A percentile compares a stretch with the other conserved stretches of the same genome.
Conservation (phyloP, 345 rosid genomes). For the Hibiscus syriacus region DNA sequence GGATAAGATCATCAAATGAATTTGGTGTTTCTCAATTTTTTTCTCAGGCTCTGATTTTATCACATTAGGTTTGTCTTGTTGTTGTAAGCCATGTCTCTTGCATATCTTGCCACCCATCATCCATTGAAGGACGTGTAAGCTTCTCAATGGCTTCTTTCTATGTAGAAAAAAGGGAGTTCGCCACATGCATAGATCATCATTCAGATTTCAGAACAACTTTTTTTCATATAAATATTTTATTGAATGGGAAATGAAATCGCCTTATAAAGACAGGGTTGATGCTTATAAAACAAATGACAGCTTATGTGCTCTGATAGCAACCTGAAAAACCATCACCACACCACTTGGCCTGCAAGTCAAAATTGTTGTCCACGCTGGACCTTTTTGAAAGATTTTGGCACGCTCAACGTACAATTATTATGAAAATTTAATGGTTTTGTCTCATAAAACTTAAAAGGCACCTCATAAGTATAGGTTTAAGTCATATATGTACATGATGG, state of each 20-base stretch:
- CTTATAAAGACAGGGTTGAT: conserved; percentile 18
- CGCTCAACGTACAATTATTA: no score
- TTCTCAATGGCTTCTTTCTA: not conserved
- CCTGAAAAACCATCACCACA: conserved; percentile 1
- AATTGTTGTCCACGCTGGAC: conserved; percentile 17
- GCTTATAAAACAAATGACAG: not conserved
- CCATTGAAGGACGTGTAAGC: conserved; percentile 10
- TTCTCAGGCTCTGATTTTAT: conserved; percentile 14
- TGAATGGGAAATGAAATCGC: not conserved
- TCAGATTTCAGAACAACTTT: not conserved
- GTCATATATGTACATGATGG: not conserved
- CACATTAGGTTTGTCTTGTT: conserved; percentile 5
- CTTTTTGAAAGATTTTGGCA: conserved; percentile 6
- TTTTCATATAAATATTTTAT: not conserved
- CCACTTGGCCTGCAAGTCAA: not conserved
- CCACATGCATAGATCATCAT: conserved; percentile 13
- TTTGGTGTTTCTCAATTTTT: conserved; percentile 8
- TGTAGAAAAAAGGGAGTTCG: conserved; percentile 3
- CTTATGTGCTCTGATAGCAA: conserved; percentile 8
- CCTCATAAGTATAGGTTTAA: no score
- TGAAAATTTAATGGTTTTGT: not conserved
- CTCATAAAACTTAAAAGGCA: not conserved
- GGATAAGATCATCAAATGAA: conserved; percentile 22
- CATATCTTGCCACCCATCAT: no score
- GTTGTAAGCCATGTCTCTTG: no score